Conservation (phyloP, 495 filamentous ascomycete species). For the Achaetomiella virescens region DNA sequence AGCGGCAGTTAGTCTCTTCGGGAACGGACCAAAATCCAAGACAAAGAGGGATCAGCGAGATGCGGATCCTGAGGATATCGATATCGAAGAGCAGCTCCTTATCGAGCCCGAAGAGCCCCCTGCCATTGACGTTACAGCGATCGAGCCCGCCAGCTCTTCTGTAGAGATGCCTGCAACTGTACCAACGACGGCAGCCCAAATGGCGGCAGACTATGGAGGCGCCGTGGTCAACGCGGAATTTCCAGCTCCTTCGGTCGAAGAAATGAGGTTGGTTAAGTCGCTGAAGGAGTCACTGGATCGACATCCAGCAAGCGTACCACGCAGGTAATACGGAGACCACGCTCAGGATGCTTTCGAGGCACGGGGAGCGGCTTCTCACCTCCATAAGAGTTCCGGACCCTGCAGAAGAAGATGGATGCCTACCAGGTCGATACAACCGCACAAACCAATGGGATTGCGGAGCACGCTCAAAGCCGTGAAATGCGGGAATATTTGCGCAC, state of each 20-base stretch:
- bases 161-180: constrained; percentile 7
- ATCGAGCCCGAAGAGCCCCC: constrained; percentile 24
- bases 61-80: constrained; percentile 42
- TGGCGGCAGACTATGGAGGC: background rate
- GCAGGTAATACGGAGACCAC: background rate
- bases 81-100: constrained; percentile 35
- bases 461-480: constrained; percentile 12
- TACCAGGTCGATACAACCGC: constrained; percentile 15
- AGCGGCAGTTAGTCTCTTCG: constrained; percentile 17
- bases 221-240: constrained; percentile 12
- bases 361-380: constrained; percentile 7
- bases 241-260: no score
- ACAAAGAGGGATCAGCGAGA: constrained; percentile 24
- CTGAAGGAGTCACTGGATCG: no score
- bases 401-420: constrained; percentile 19
- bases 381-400: constrained; percentile 16
- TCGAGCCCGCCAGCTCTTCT: no score
- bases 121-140: background rate
- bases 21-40: constrained; percentile 8
- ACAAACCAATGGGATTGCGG: background rate
- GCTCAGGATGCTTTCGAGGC: constrained; percentile 6
- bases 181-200: background rate
- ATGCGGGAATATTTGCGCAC: constrained; percentile 47
- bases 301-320: constrained; percentile 13
- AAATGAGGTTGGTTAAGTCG: no score